Percentiles rank a stretch among this genome's conserved stretches.
phyloP scores from a whole-genome alignment of 129 eudicot species.

The Scalesia atractyloides region DNA sequence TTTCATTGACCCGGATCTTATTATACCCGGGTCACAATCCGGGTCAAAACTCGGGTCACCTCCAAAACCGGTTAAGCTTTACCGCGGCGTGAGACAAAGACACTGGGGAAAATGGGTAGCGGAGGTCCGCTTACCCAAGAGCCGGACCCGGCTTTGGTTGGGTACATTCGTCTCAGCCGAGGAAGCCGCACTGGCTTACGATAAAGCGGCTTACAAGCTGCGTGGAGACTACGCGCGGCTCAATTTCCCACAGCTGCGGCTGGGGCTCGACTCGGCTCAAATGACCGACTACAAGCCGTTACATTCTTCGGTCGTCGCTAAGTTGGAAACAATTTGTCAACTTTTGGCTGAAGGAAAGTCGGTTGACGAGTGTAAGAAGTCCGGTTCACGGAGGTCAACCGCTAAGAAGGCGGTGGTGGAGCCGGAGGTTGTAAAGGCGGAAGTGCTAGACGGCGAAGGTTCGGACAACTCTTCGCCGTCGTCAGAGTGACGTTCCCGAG shows the following conservation, averaged over 20 bases:
- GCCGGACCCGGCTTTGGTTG: constrained; percentile 78
- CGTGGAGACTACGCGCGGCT: constrained; percentile 75
- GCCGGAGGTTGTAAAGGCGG: constrained; percentile 36
- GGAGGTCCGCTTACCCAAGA: constrained; percentile 77
- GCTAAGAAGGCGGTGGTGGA: constrained; percentile 6
- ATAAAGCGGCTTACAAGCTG: constrained; percentile 72
- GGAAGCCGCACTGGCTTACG: constrained; percentile 89
- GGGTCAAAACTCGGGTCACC: constrained; percentile 46
- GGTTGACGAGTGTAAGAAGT: constrained; percentile 25
- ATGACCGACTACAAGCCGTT: constrained; percentile 55
- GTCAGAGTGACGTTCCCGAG: constrained; percentile 54
- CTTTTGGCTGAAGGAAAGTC: constrained; percentile 47
- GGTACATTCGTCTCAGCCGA: constrained; percentile 86
- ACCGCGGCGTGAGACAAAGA: constrained; percentile 87
- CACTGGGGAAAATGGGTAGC: constrained; percentile 99
- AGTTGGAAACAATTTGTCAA: constrained; percentile 67
- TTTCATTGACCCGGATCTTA: constrained; percentile 51
- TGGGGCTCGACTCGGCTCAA: constrained; percentile 35
- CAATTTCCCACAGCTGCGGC: constrained; percentile 63
- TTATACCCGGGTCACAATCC: constrained; percentile 33
- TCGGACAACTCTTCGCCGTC: constrained; percentile 51
- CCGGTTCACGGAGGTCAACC: constrained; percentile 23
- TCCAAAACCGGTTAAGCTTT: constrained; percentile 62
- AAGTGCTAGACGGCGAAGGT: constrained; percentile 34
- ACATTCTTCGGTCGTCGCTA: constrained; percentile 69